phyloP scores from a whole-genome alignment of 371 early-diverging fungal species.

The Smittium culicis region DNA sequence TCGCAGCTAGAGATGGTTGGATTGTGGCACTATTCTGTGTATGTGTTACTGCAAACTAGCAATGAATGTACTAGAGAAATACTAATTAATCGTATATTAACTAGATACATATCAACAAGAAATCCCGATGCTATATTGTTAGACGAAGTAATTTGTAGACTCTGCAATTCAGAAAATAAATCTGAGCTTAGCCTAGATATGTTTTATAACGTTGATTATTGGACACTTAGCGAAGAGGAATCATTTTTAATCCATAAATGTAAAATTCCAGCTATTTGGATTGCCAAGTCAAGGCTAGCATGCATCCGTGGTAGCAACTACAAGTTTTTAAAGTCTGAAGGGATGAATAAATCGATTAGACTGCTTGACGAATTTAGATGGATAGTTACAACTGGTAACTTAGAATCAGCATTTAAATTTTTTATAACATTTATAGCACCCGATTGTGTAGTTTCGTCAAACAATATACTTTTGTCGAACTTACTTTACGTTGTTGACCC shows the following conservation, averaged over 20 bases:
- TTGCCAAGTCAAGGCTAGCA: background rate
- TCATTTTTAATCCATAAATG: background rate
- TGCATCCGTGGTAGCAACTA: background rate
- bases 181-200: background rate
- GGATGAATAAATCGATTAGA: background rate
- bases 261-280: background rate
- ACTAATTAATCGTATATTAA: background rate
- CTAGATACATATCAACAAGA: background rate
- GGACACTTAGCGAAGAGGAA: background rate
- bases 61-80: background rate
- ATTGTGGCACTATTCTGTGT: constrained; percentile 59
- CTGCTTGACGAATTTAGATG: background rate
- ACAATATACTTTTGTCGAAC: background rate
- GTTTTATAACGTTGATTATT: background rate
- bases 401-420: background rate
- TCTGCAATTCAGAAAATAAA: background rate
- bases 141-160: background rate
- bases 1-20: constrained; percentile 48
- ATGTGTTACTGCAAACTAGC: constrained; percentile 39
- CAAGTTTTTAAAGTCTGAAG: background rate
- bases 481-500: background rate
- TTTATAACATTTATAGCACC: background rate
- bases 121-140: background rate
- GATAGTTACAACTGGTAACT: background rate
- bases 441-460: background rate